phyloP scores from a whole-genome alignment of 257 asterid genomes.

The Paraleonurus japonicus region DNA sequence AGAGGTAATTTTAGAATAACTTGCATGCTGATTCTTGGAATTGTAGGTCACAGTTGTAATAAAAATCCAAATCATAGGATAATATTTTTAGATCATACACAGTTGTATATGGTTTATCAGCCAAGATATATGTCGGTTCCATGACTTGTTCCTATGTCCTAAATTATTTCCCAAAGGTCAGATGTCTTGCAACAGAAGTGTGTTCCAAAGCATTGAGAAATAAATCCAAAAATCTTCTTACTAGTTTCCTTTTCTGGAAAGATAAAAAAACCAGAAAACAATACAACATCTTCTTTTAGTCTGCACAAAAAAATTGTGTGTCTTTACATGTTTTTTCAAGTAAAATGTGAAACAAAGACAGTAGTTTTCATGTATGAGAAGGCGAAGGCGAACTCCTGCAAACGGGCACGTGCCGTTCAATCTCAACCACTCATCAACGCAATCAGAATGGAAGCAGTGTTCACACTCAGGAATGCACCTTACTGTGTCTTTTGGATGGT shows the following conservation, averaged over 20 bases:
- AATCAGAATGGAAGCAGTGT: constrained; percentile 83
- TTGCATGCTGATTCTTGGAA: constrained; percentile 10
- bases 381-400: constrained; percentile 64
- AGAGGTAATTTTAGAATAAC: neutral
- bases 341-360: neutral
- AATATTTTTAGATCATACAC: neutral
- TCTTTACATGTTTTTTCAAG: neutral
- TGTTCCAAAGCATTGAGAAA: neutral
- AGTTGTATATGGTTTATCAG: no score
- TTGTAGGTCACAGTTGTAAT: constrained; percentile 8
- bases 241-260: neutral
- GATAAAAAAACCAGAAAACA: neutral
- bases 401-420: constrained; percentile 60
- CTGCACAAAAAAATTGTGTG: neutral
- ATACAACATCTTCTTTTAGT: neutral
- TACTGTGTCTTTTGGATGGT: constrained; percentile 56
- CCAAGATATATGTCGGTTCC: no score
- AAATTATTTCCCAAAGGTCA: no score
- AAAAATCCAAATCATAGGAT: neutral
- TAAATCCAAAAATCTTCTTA: neutral
- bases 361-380: neutral
- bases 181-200: neutral
- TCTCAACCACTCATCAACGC: constrained; percentile 81
- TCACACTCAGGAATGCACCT: constrained; percentile 66
- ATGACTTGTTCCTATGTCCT: no score